Evolutionary conservation across 257 asterid species (phyloP).

Genomic region (Salvia splendens): DNA sequence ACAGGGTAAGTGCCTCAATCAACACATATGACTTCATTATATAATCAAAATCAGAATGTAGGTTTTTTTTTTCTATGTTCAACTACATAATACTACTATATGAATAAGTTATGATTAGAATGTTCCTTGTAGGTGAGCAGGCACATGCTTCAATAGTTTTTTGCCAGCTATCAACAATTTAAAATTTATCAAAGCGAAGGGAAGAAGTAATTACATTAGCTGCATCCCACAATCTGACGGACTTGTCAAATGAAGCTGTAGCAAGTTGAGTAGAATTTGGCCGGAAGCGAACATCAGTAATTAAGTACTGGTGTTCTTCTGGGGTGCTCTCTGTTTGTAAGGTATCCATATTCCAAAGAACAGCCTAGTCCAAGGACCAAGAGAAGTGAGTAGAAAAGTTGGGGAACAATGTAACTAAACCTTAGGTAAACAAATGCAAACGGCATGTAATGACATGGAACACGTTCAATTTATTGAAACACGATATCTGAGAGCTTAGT

Average conservation of each 20-base stretch:
- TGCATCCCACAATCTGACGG: conserved; percentile 97
- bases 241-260: conserved; percentile 84
- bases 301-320: conserved; percentile 78
- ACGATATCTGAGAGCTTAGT: not conserved
- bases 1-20: conserved; percentile 20
- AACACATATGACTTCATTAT: too few relatives aligned
- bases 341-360: conserved; percentile 96
- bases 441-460: conserved; percentile 6
- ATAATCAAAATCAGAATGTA: not conserved
- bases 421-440: conserved; percentile 6
- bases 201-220: conserved; percentile 64
- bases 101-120: too few relatives aligned
- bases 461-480: conserved; percentile 16
- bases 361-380: conserved; percentile 58
- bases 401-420: not conserved
- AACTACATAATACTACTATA: too few relatives aligned
- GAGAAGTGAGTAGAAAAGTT: not conserved
- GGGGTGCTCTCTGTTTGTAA: conserved; percentile 63
- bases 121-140: not conserved
- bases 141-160: not conserved
- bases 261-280: conserved; percentile 89
- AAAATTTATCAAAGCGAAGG: conserved; percentile 11
- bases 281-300: conserved; percentile 92
- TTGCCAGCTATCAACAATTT: conserved; percentile 14
- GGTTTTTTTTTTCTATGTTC: too few relatives aligned